A percentile compares a stretch with the other conserved stretches of the same genome.
Evolutionary conservation across 441 rosid genomes (phyloP).

Genomic region (Adansonia gregorii): DNA sequence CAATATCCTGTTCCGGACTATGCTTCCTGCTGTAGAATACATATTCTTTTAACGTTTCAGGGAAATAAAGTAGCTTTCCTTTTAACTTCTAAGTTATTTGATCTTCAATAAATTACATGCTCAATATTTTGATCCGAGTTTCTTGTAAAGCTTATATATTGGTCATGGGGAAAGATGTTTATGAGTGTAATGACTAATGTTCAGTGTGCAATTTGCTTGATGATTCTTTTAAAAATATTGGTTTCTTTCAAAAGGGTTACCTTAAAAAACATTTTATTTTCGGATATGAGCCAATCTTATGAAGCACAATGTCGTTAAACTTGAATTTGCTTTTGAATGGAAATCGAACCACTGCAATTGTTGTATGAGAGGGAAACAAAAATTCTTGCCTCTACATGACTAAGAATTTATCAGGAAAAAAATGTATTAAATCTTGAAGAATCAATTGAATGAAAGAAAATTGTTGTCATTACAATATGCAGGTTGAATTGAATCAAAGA

Average conservation of each 20-base stretch:
- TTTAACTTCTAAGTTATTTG: slow-evolving; percentile 1
- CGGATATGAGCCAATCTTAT: neutral
- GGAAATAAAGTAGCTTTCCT: neutral
- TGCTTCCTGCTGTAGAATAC: slow-evolving; percentile 20
- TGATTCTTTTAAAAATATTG: neutral
- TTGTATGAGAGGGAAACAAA: neutral
- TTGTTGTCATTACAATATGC: neutral
- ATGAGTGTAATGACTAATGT: neutral
- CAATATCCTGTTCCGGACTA: slow-evolving; percentile 7
- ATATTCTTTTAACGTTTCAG: slow-evolving; percentile 30
- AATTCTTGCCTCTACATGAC: neutral
- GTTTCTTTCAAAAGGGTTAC: neutral
- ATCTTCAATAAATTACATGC: slow-evolving; percentile 1
- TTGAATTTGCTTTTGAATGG: neutral
- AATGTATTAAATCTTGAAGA: slow-evolving; percentile 8
- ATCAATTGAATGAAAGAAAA: slow-evolving; percentile 17
- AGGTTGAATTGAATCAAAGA: slow-evolving; percentile 21
- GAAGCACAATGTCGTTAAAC: too few relatives aligned
- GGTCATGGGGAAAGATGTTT: neutral
- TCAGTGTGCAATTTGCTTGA: neutral
- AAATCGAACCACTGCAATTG: neutral
- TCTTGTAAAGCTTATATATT: neutral
- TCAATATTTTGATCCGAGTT: slow-evolving; percentile 18
- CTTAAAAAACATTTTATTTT: neutral
- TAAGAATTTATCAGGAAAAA: neutral